A percentile compares a stretch with the other conserved stretches of the same genome.
Conservation (phyloP, 768 basidiomycete genomes). For the Russula virescens region DNA sequence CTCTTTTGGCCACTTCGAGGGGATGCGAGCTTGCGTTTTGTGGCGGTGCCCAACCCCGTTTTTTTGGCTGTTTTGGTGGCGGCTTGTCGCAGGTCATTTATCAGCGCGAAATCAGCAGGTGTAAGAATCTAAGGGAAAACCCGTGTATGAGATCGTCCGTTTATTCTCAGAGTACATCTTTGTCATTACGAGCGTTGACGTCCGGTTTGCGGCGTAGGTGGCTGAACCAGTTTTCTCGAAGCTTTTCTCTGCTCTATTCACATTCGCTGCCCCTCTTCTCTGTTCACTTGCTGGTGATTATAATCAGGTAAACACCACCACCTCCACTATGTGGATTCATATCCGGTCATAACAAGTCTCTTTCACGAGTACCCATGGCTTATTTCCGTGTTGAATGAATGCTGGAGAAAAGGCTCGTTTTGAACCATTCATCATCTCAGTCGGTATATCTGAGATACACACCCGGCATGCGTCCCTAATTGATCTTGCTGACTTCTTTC, state of each 20-base stretch:
- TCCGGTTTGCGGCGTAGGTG: constrained; percentile 34
- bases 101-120: constrained; percentile 89
- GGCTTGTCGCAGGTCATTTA: constrained; percentile 83
- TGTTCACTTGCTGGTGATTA: too few species aligned
- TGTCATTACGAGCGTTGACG: constrained; percentile 71
- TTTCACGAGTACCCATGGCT: too few species aligned
- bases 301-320: too few species aligned
- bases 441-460: too few species aligned
- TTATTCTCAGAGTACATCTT: constrained; percentile 44
- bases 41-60: constrained; percentile 63
- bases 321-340: too few species aligned
- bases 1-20: constrained; percentile 68
- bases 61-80: constrained; percentile 63
- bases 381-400: too few species aligned
- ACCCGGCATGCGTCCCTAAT: too few species aligned
- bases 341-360: too few species aligned
- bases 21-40: constrained; percentile 86
- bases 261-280: constrained; percentile 79
- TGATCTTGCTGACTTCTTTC: too few species aligned
- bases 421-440: too few species aligned
- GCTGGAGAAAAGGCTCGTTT: too few species aligned
- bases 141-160: background rate
- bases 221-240: constrained; percentile 23
- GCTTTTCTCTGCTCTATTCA: constrained; percentile 27
- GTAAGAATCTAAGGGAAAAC: constrained; percentile 71